Percentiles rank a stretch among this genome's conserved stretches.
phyloP scores from a whole-genome alignment of 805 yeast genomes.

The Sungouiozyma intestinalis region DNA sequence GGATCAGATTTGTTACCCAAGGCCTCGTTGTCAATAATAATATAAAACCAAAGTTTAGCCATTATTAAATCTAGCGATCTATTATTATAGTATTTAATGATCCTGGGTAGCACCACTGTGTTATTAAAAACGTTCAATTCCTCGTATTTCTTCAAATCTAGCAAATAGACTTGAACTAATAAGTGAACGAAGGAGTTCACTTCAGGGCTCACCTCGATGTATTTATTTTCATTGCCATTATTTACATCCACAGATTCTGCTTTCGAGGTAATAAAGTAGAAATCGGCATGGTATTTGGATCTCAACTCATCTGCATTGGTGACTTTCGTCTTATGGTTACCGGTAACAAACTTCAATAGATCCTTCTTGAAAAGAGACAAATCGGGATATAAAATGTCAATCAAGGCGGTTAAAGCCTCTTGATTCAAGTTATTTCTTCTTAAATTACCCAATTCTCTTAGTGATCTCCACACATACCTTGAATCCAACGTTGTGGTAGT shows the following conservation, averaged over 20 bases:
- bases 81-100: slow-evolving; percentile 54
- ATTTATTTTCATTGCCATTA: slow-evolving; percentile 6
- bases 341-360: slow-evolving; percentile 33
- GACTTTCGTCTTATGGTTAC: slow-evolving; percentile 26
- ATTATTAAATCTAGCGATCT: slow-evolving; percentile 77
- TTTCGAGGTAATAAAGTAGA: slow-evolving; percentile 17
- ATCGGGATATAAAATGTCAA: slow-evolving; percentile 46
- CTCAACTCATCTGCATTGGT: slow-evolving; percentile 28
- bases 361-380: slow-evolving; percentile 34
- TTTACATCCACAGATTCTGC: slow-evolving; percentile 1
- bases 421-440: slow-evolving; percentile 49
- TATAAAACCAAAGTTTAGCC: slow-evolving; percentile 91
- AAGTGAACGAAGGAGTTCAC: slow-evolving; percentile 70
- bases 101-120: slow-evolving; percentile 37
- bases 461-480: slow-evolving; percentile 73
- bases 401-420: slow-evolving; percentile 43
- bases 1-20: slow-evolving; percentile 16
- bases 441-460: slow-evolving; percentile 70
- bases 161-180: slow-evolving; percentile 63
- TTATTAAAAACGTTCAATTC: slow-evolving; percentile 45
- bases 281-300: slow-evolving; percentile 24
- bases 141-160: slow-evolving; percentile 46
- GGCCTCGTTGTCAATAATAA: slow-evolving; percentile 67
- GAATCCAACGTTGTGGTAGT: slow-evolving; percentile 72
- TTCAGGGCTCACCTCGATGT: slow-evolving; percentile 54